Evolutionary conservation across 2,329 filamentous ascomycete genomes (phyloP), one percentile per base, ranked within the genome.

Genomic region (Botrytis byssoidea): DNA sequence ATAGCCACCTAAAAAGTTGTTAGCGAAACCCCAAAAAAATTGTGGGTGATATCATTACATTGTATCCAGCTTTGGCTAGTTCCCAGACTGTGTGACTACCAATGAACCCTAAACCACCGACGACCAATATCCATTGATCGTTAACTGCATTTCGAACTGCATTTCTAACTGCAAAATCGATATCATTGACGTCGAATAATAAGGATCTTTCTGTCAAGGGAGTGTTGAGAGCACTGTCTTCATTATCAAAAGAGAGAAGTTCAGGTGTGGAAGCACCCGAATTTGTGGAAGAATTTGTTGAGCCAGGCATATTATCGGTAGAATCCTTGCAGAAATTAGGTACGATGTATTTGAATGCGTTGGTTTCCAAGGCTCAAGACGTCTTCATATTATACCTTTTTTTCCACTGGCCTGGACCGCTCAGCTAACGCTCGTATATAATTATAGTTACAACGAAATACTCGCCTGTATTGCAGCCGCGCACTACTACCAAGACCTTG

Each of bases 61-160:
- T 85, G 77, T 85, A 84, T 66, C 85, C 83, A 70, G 83, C 84
- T 73, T 86, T 85, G 67, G 86, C 82, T 61, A 86, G 78, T 76
- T 86, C 85, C 40, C 85, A 81, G 16, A 83, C 82, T 8, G 85
- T 86, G 78, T 86, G 85, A n/a, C 83, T 85, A 40, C 85, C 85
- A 64, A 86, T 86, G 76, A 85, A 86, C 1, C 85, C 85, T 46
- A 84, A 81, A 14, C 85, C 85, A 57, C 85, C 85, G 40, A 85
- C 82, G n/a, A 86, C 85, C 79, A 86, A 75, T 70, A 81, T 81
- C 64, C 78, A 75, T 64, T 75, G 73, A 42, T 75, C 70, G 29
- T 59, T 69, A 35, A 71, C 64, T 32, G 74, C 73, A 32, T 74
- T 60, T 25, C 74, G n/a, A 51, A 51, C 25, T 51, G 48, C 48